A percentile compares a stretch with the other conserved stretches of the same genome.
Evolutionary conservation across 495 filamentous ascomycete genomes (phyloP).

Genomic region (Neurospora intermedia): DNA sequence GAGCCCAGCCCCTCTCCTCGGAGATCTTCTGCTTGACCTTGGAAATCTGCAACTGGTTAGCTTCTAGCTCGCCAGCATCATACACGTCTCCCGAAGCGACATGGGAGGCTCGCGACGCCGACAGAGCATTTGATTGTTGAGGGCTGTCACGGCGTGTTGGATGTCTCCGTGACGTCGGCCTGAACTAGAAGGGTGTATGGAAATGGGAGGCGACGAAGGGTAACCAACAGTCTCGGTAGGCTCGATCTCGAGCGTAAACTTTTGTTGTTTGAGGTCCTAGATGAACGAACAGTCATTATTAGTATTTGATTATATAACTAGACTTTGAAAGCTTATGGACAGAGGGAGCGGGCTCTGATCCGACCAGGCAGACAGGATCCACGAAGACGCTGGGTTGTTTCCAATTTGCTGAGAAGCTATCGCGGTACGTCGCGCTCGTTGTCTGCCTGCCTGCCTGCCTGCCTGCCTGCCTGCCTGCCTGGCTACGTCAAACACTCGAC

Average conservation of each 20-base stretch:
- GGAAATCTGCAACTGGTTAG: slow-evolving; percentile 52
- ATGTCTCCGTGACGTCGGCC: not conserved
- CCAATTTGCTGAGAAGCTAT: not conserved
- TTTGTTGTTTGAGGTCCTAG: slow-evolving; percentile 95
- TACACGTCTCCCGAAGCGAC: not conserved
- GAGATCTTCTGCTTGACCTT: slow-evolving; percentile 84
- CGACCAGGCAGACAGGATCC: not conserved
- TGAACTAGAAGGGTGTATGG: not conserved
- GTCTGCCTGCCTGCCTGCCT: not conserved
- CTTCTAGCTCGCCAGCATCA: not conserved
- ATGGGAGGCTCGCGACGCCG: not conserved
- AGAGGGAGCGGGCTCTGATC: not conserved
- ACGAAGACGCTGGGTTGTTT: not conserved
- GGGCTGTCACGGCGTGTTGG: not conserved
- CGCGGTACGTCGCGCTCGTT: not conserved
- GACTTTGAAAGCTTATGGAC: not conserved
- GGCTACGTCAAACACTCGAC: not conserved
- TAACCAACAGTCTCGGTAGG: slow-evolving; percentile 78
- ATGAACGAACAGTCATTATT: not conserved
- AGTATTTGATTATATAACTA: not conserved
- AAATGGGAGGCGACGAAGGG: slow-evolving; percentile 17
- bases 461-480: not conserved
- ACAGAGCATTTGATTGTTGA: not conserved
- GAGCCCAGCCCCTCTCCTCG: slow-evolving; percentile 83
- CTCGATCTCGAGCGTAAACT: slow-evolving; percentile 90